Conservation (phyloP, 176 grass and related monocot genomes). For the Dendrocalamus sinicus region DNA sequence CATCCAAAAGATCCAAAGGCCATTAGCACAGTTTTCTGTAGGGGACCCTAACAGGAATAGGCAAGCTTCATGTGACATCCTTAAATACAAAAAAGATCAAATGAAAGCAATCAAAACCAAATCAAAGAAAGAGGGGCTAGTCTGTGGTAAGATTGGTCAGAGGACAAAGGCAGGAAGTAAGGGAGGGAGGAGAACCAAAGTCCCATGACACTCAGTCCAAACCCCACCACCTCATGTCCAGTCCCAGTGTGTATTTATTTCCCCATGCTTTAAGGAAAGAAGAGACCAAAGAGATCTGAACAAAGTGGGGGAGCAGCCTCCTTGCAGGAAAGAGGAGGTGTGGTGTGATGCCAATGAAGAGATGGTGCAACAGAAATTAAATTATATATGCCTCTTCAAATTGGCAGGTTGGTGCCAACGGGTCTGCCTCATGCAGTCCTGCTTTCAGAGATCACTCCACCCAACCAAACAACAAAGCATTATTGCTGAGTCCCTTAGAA, state of each 20-base stretch:
- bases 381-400: slow-evolving; percentile 36
- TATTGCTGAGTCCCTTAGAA: slow-evolving; percentile 37
- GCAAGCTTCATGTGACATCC: slow-evolving; percentile 57
- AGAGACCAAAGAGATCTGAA: slow-evolving; percentile 63
- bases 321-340: slow-evolving; percentile 32
- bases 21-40: slow-evolving; percentile 18
- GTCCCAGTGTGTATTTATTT: slow-evolving; percentile 49
- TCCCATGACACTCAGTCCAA: slow-evolving; percentile 44
- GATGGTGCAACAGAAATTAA: slow-evolving; percentile 46
- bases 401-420: slow-evolving; percentile 51
- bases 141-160: slow-evolving; percentile 36
- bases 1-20: slow-evolving; percentile 46
- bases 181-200: slow-evolving; percentile 39
- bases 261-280: slow-evolving; percentile 67
- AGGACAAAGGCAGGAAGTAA: slow-evolving; percentile 23
- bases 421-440: slow-evolving; percentile 37
- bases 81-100: slow-evolving; percentile 45
- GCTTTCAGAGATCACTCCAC: slow-evolving; percentile 50
- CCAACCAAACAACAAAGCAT: slow-evolving; percentile 38
- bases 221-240: slow-evolving; percentile 49
- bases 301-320: slow-evolving; percentile 50
- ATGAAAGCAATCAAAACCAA: slow-evolving; percentile 43
- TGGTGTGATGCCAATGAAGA: slow-evolving; percentile 37
- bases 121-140: slow-evolving; percentile 26
- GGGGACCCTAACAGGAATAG: slow-evolving; percentile 40